These are phyloP conservation scores for Reutealis trisperma DNA, from an alignment of 345 rosid genomes.

Conservation along the genomic window DNA sequence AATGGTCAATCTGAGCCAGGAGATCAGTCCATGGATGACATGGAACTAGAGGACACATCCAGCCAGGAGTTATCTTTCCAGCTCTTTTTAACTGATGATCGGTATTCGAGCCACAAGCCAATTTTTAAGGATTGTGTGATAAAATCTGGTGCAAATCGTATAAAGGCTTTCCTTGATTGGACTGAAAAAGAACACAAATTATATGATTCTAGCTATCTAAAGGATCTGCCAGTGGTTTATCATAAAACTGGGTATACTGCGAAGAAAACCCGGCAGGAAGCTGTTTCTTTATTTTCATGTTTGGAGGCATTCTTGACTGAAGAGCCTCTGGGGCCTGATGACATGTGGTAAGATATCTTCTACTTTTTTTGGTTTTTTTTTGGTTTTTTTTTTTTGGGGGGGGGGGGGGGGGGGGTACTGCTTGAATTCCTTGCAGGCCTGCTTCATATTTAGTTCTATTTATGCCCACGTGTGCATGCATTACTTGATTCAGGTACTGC, in stretches of 20 bases:
- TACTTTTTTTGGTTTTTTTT: not conserved
- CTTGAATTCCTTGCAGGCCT: not conserved
- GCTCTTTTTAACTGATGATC: slow-evolving; percentile 48
- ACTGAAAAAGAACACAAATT: slow-evolving; percentile 53
- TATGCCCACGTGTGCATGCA: not conserved
- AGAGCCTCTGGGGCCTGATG: slow-evolving; percentile 93
- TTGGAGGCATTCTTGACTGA: slow-evolving; percentile 91
- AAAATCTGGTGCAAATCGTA: slow-evolving; percentile 43
- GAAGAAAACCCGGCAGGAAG: slow-evolving; percentile 81
- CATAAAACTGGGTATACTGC: slow-evolving; percentile 53
- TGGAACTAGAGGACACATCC: slow-evolving; percentile 42
- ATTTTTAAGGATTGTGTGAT: slow-evolving; percentile 49
- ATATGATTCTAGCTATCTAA: slow-evolving; percentile 73
- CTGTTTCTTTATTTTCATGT: slow-evolving; percentile 86
- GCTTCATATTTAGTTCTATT: not conserved
- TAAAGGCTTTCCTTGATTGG: slow-evolving; percentile 69
- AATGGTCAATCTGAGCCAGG: slow-evolving; percentile 29
- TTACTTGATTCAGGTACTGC: slow-evolving; percentile 67
- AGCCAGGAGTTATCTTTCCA: slow-evolving; percentile 39
- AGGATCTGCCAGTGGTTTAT: slow-evolving; percentile 73
- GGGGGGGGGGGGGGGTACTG: not conserved
- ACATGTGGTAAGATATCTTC: slow-evolving; percentile 66
- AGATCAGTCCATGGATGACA: slow-evolving; percentile 34
- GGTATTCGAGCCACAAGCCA: slow-evolving; percentile 39
- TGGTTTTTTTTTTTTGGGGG: too few relatives aligned